Conservation (phyloP, 2,329 filamentous ascomycete genomes). For the Phyllosticta citriasiana region DNA sequence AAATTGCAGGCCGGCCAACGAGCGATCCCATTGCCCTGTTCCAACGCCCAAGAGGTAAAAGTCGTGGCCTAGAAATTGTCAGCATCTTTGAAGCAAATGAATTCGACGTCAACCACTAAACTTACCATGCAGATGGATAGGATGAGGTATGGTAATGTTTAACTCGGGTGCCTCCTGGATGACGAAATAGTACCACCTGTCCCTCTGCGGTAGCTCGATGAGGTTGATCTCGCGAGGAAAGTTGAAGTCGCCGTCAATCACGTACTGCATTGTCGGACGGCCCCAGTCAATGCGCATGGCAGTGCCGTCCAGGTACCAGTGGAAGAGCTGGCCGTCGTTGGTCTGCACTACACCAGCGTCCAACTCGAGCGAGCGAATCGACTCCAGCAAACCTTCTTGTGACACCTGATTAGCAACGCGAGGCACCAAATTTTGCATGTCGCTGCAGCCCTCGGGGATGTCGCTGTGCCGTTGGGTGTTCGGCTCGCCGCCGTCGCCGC, state of each 20-base stretch:
- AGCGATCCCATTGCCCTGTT: background rate
- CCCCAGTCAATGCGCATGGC: constrained; percentile 27
- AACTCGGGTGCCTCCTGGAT: constrained; percentile 29
- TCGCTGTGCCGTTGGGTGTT: constrained; percentile 20
- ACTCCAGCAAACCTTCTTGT: background rate
- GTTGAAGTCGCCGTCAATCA: constrained; percentile 20
- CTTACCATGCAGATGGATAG: constrained; percentile 9
- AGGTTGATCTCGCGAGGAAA: constrained; percentile 11
- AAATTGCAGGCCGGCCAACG: constrained; percentile 1
- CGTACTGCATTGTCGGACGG: constrained; percentile 27
- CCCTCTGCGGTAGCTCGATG: constrained; percentile 18
- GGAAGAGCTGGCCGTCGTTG: constrained; percentile 19
- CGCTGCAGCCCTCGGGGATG: constrained; percentile 28
- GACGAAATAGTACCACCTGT: constrained; percentile 37
- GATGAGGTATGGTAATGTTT: constrained; percentile 14
- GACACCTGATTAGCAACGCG: constrained; percentile 10
- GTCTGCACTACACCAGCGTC: constrained; percentile 9
- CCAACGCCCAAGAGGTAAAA: constrained; percentile 10
- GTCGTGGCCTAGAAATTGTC: constrained; percentile 15
- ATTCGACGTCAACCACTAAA: no score
- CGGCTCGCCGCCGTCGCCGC: constrained; percentile 18
- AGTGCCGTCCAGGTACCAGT: constrained; percentile 31
- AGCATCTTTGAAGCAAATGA: constrained; percentile 15
- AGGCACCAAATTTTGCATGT: constrained; percentile 26
- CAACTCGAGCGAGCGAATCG: constrained; percentile 12